Evolutionary conservation across 2,329 filamentous ascomycete genomes (phyloP), one percentile per base, ranked within the genome.

Genomic region (Chaetomium sp.): DNA sequence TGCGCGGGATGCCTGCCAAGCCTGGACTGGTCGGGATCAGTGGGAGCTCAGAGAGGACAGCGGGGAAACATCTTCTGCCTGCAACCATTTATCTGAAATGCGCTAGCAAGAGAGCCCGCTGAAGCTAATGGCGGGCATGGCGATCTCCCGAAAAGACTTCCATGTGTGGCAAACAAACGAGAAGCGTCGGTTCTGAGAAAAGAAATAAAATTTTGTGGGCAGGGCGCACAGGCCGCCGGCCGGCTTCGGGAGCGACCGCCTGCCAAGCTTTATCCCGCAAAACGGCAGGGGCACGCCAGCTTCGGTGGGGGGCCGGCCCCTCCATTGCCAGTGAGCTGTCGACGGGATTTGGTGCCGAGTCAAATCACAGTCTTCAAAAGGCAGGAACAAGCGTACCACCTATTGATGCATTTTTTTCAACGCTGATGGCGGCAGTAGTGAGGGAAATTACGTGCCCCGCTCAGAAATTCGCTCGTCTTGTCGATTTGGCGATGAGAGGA

Each of bases 111-210:
- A 29, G 50, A 29, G 25, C 23, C 25, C 23, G 10, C 50, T 29
- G 25, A 53, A 57, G 38, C 57, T 35, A 9, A 58, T 29, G 57
- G 55, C 42, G 57, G 59, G 42, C 47, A 47, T 33, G 69, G 56
- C 63, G 63, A 68, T 70, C 68, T 68, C 68, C 66, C 66, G 69
- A 62, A 50, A 50, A 2, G 19, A 19, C 9, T 10, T 16, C n/a
- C n/a, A 38, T 21, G 23, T 45, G 60, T 54, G 33, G 33, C 45
- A 35, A 50, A n/a, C 19, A 45, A 45, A 29, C 13, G 27, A 25
- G 21, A 35, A 35, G 9, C 6, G 27, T 2, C 19, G 19, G 6
- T 27, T 50, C 29, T 38, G 35, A n/a, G 27, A 21, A n/a, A 27
- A n/a, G n/a, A 19, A 49, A 33, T 57, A 19, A 31, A 57, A 19